Conservation (phyloP, 176 grass and related monocot species). For the sorghum (Sorghum bicolor) region Sorghum_bicolor_NCBIv3 NC_012870.2:4718501-4719000, state of each 20-base stretch:
- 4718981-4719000: slow-evolving; percentile 66
- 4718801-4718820: slow-evolving; percentile 35
- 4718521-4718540: background rate
- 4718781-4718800: slow-evolving; percentile 36
- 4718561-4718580: background rate
- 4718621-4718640: slow-evolving; percentile 1
- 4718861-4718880: slow-evolving; percentile 41
- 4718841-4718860: background rate
- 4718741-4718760: slow-evolving; percentile 46
- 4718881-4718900: slow-evolving; percentile 34
- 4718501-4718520: too few relatives aligned
- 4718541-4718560: background rate
- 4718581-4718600: background rate
- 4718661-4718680: background rate
- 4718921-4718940: background rate
- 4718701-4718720: background rate
- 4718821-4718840: background rate
- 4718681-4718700: background rate
- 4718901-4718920: background rate
- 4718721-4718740: slow-evolving; percentile 15
- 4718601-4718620: slow-evolving; percentile 29
- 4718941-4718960: background rate
- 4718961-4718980: slow-evolving; percentile 28
- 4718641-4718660: slow-evolving; percentile 25
- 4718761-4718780: slow-evolving; percentile 47